Base-by-base conservation (phyloP, 345 rosid species). In the Tarenaya hassleriana region DNA sequence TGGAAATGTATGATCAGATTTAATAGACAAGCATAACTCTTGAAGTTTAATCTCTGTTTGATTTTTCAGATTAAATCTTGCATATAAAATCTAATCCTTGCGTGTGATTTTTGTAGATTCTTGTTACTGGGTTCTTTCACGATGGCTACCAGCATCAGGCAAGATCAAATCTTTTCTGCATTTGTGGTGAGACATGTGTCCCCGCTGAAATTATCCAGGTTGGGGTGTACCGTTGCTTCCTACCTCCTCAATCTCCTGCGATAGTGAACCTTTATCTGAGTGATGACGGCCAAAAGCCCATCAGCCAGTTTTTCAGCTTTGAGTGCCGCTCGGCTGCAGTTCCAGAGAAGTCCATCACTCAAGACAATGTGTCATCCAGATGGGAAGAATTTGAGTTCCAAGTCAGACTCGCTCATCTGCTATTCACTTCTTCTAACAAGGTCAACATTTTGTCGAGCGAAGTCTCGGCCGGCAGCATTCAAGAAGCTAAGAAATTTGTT, bases 211-310 rank as follows among this genome's bases (percentile, higher is more conserved):
- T 75, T 64, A 54, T 92, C 63, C 94, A 85, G 60, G 59, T 46
- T 12, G 98, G 98, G 53, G 97, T 85, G 18, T 92, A 88, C 66
- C 83, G 95, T 43, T 85, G 98, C 73, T 73, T 75, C 19, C 20
- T 92, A 69, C 66, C 80, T 3, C 81, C 84, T 2, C 84, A 81
- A 47, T 61, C 77, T 17, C 82, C 95, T 59, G 97, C 91, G 37
- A 11, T 71, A 11, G 84, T 75, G 42, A 77, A 67, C 62, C 67
- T 92, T 11, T 88, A 64, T 73, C 61, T 85, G 68, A 88, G 95
- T 70, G 59, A 75, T 50, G 98, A 92, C 47, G 91, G 91, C 8
- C 76, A 70, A 55, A 79, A 71, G 38, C 91, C 98, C 49, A 75
- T 85, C 58, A 92, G 97, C 70, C 88, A 85, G 67, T 58, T 74